phyloP scores from a whole-genome alignment of 2,329 filamentous ascomycete species.

The Trichoderma sp. region DNA sequence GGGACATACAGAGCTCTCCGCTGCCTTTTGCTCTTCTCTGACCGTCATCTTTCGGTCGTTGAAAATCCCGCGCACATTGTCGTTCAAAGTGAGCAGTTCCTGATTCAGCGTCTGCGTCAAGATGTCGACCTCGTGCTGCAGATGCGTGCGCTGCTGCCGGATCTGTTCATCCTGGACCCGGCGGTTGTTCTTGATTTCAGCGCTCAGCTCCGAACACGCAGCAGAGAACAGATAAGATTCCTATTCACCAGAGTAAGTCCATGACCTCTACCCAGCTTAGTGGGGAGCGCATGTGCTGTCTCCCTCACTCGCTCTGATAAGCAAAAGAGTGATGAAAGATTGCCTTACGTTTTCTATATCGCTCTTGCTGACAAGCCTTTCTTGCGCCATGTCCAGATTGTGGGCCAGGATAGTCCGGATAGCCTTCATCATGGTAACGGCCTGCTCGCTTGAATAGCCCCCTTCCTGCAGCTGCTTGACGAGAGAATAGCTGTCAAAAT shows the following conservation, averaged over 20 bases:
- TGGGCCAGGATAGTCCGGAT: constrained; percentile 71
- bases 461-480: constrained; percentile 75
- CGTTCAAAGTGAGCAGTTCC: constrained; percentile 75
- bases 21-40: constrained; percentile 77
- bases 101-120: constrained; percentile 79
- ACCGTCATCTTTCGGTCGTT: constrained; percentile 94
- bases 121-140: constrained; percentile 96
- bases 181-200: constrained; percentile 77
- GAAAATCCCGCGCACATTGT: constrained; percentile 93
- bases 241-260: constrained; percentile 30
- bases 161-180: constrained; percentile 75
- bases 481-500: constrained; percentile 91
- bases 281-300: neutral
- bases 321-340: neutral
- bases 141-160: constrained; percentile 74
- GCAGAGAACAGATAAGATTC: constrained; percentile 92
- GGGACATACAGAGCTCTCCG: constrained; percentile 68
- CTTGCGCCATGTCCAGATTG: constrained; percentile 77
- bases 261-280: neutral
- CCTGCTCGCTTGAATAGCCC: constrained; percentile 70
- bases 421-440: constrained; percentile 88
- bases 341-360: constrained; percentile 73
- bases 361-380: constrained; percentile 79
- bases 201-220: constrained; percentile 85
- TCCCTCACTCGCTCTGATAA: neutral